Conservation (phyloP, 140 eudicot genomes). For the Anethum foeniculum region DNA sequence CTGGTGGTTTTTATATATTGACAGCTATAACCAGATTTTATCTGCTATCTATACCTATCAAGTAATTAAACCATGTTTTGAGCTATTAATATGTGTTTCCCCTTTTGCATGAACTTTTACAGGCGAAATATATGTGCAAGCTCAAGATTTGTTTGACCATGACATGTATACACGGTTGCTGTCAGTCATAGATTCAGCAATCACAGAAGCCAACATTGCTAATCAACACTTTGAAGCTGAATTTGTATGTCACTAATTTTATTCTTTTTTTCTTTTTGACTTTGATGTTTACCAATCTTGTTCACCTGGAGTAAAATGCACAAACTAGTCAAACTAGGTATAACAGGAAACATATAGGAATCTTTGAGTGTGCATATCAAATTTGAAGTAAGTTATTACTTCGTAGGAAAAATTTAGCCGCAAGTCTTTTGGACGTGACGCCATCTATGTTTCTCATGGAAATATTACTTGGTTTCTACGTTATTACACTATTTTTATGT, state of each 20-base stretch:
- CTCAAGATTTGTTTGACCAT: constrained; percentile 76
- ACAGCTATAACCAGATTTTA: not conserved
- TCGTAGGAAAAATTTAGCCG: not conserved
- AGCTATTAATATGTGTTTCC: not conserved
- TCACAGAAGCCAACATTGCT: constrained; percentile 48
- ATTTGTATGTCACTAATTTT: constrained; percentile 48
- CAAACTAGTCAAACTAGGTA: not conserved
- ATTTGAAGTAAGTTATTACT: not conserved
- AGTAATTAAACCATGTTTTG: constrained; percentile 2
- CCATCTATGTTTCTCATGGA: not conserved
- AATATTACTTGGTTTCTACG: not conserved
- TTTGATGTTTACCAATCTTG: not conserved
- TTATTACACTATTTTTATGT: not conserved
- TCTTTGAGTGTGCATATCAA: not conserved
- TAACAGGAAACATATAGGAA: not conserved
- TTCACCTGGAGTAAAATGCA: not conserved
- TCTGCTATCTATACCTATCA: not conserved
- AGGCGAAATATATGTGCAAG: constrained; percentile 89
- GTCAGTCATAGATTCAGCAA: constrained; percentile 48
- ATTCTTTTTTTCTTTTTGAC: not conserved
- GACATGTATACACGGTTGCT: constrained; percentile 77
- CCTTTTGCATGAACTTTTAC: constrained; percentile 17
- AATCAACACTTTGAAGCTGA: constrained; percentile 74
- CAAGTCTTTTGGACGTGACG: not conserved
- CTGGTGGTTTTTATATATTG: not conserved